Evolutionary conservation across 768 basidiomycete genomes (phyloP), one percentile per base, ranked within the genome.

Genomic region (Tylopilus cervinicoccineus): DNA sequence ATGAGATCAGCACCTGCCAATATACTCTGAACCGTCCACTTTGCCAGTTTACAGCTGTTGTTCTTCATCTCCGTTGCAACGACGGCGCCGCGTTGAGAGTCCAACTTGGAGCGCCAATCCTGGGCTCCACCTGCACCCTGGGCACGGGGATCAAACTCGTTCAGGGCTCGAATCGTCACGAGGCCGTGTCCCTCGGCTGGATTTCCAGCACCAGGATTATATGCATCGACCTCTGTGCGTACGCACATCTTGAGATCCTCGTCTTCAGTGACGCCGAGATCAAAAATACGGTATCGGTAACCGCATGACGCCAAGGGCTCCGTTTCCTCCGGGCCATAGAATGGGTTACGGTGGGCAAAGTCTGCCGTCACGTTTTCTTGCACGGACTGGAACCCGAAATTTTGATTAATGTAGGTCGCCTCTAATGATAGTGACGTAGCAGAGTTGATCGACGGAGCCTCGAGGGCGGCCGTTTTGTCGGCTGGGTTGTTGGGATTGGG

Each of bases 11-110:
- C 95, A 37, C 96, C 96, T 37, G 96, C 93, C 29, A 99, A 75
- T 32, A 97, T 77, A 63, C 88, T 88, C 74, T 97, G 93, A 16
- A 97, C 90, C 0, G 95, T 86, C 93, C 95, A 99, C 61, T 95
- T 88, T 17, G 94, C 93, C 24, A 99, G 79, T 69, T 99, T 99
- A 73, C 86, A 93, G 59, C 86, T 90, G 73, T 99, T 99, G 71
- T 99, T 99, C 76, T 98, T 99, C 96, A 98, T 98, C 76, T 99
- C 96, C 22, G 92, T 94, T 29, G 96, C 93, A 51, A 98, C 93
- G 36, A 99, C 95, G 2, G 96, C 96, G 53, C 96, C 96, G 38
- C 93, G 83, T 69, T 97, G 93, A 5, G 88, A 84, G 70, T 99
- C 96, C 36, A 99, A 73, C 70, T 95, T 95, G n/a, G 88, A 80